Evolutionary conservation across 148 eudicot species (phyloP).

Genomic region (Nepenthes gracilis): DNA sequence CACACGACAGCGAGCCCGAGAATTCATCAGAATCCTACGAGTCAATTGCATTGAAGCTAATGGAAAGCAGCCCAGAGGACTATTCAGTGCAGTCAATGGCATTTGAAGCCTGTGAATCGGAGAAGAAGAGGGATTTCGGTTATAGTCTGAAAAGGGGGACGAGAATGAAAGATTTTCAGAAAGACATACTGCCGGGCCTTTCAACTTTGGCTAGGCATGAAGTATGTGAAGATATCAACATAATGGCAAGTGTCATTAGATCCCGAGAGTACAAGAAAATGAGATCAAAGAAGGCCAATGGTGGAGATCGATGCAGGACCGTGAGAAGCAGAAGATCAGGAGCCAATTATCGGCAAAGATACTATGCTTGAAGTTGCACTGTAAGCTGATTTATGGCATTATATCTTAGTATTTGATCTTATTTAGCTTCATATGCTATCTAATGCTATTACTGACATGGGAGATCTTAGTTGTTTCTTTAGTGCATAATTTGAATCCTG

Average conservation of each 20-base stretch:
- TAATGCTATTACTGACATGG: too few species aligned
- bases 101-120: conserved; percentile 13
- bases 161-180: conserved; percentile 57
- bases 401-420: too few species aligned
- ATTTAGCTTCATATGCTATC: too few species aligned
- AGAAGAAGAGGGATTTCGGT: conserved; percentile 21
- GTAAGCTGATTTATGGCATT: too few species aligned
- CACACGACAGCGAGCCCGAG: conserved; percentile 25
- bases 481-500: too few species aligned
- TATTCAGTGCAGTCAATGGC: conserved; percentile 42
- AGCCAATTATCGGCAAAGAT: conserved; percentile 19
- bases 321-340: conserved; percentile 44
- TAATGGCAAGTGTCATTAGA: conserved; percentile 42
- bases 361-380: neutral
- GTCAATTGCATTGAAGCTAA: conserved; percentile 30
- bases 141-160: conserved; percentile 51
- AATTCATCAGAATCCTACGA: conserved; percentile 50
- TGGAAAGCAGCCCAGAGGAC: conserved; percentile 31
- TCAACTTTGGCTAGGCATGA: conserved; percentile 49
- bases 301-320: conserved; percentile 26
- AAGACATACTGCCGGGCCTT: conserved; percentile 47
- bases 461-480: too few species aligned
- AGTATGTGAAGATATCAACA: conserved; percentile 46
- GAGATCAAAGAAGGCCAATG: conserved; percentile 26
- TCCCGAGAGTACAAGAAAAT: conserved; percentile 48